Percentiles rank a stretch among this genome's conserved stretches.
phyloP scores from a whole-genome alignment of 148 eudicot genomes.

The Rhododendron ovatum region DNA sequence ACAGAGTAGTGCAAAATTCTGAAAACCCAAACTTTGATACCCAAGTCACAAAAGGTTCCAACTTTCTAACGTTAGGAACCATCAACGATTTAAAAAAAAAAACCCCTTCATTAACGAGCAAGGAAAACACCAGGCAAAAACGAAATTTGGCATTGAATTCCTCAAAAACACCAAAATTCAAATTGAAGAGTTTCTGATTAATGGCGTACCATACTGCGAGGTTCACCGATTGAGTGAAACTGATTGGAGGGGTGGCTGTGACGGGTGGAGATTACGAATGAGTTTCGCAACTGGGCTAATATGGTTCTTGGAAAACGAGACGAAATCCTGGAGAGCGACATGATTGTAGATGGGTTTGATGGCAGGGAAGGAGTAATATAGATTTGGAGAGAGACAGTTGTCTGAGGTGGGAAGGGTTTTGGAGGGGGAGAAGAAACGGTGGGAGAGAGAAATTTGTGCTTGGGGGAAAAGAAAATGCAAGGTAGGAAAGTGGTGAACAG shows the following conservation, averaged over 20 bases:
- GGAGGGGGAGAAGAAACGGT: neutral
- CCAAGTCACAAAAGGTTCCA: neutral
- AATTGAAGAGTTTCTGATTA: neutral
- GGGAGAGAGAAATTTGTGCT: neutral
- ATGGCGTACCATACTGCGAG: conserved; percentile 39
- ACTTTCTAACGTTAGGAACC: neutral
- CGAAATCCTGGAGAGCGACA: conserved; percentile 59
- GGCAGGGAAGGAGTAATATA: neutral
- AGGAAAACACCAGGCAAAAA: neutral
- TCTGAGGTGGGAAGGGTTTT: conserved; percentile 1
- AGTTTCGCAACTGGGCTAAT: conserved; percentile 33
- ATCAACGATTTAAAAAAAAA: neutral
- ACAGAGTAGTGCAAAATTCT: neutral
- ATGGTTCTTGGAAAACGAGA: conserved; percentile 41
- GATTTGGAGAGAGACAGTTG: neutral
- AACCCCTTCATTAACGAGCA: neutral
- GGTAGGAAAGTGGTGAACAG: neutral
- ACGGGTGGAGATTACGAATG: conserved; percentile 24
- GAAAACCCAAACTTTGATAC: neutral
- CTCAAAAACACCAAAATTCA: neutral
- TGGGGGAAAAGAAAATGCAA: neutral
- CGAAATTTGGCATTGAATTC: neutral
- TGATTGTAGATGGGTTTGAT: conserved; percentile 8
- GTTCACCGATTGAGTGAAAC: conserved; percentile 31
- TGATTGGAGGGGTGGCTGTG: conserved; percentile 22